phyloP scores from a whole-genome alignment of 1,139 yeast species.

The Pichia sp. region DNA sequence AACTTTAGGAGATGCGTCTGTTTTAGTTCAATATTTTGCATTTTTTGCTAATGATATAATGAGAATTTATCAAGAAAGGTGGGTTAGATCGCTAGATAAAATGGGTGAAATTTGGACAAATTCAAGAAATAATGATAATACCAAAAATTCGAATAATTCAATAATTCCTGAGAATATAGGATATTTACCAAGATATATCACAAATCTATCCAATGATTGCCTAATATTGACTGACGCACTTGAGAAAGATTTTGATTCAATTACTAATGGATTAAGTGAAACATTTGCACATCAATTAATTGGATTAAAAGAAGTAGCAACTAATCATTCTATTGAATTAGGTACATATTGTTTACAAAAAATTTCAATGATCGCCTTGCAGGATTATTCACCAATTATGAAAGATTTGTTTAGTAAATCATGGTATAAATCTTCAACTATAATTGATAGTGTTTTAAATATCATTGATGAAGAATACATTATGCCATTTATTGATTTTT shows the following conservation, averaged over 20 bases:
- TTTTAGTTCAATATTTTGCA: conserved; percentile 21
- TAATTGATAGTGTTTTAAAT: conserved; percentile 44
- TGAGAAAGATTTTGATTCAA: conserved; percentile 20
- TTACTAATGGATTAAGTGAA: conserved; percentile 20
- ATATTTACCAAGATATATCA: conserved; percentile 27
- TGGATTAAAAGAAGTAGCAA: conserved; percentile 15
- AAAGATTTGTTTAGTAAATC: conserved; percentile 21
- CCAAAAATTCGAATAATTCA: conserved; percentile 5
- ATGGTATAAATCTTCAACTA: conserved; percentile 34
- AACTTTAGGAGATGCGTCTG: conserved; percentile 24
- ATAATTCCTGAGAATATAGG: conserved; percentile 17
- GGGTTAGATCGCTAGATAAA: conserved; percentile 18
- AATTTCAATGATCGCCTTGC: conserved; percentile 33
- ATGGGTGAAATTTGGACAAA: conserved; percentile 12
- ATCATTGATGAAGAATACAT: conserved; percentile 33
- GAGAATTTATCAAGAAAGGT: conserved; percentile 19
- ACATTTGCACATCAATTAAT: conserved; percentile 20
- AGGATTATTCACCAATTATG: conserved; percentile 36
- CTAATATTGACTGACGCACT: conserved; percentile 27
- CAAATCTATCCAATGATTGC: conserved; percentile 27
- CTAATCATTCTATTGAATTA: conserved; percentile 19
- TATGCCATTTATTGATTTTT: conserved; percentile 16
- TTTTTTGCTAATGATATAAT: conserved; percentile 22
- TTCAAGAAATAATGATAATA: conserved; percentile 1
- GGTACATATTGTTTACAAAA: conserved; percentile 25